A percentile compares a stretch with the other conserved stretches of the same genome.
Conservation (phyloP, 1,284 basidiomycete species). For the Cryptococcus amylolentus region DNA sequence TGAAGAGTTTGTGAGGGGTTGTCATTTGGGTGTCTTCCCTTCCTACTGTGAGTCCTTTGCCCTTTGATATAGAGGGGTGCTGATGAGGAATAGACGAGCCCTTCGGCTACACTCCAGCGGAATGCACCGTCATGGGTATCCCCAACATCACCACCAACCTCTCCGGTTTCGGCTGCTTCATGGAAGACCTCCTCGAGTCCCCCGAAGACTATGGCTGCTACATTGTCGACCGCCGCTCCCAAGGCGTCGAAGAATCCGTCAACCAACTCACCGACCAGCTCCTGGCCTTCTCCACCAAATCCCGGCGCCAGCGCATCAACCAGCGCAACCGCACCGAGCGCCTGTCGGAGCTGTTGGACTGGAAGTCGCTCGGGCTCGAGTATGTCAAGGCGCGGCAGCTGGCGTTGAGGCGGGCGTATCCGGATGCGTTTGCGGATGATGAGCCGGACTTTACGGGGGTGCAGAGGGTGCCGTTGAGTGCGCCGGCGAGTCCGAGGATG, state of each 20-base stretch:
- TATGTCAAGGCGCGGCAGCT: slow-evolving; percentile 94
- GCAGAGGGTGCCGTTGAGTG: slow-evolving; percentile 68
- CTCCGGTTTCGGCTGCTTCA: slow-evolving; percentile 96
- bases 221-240: slow-evolving; percentile 87
- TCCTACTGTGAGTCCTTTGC: slow-evolving; percentile 63
- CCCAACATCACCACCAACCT: slow-evolving; percentile 96
- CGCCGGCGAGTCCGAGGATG: slow-evolving; percentile 82
- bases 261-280: slow-evolving; percentile 64
- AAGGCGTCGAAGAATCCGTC: slow-evolving; percentile 88
- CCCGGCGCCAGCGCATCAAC: slow-evolving; percentile 94
- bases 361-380: slow-evolving; percentile 97
- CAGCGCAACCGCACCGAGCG: slow-evolving; percentile 97
- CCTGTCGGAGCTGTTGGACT: slow-evolving; percentile 86
- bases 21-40: slow-evolving; percentile 96
- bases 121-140: slow-evolving; percentile 82
- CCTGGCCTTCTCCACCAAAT: slow-evolving; percentile 77
- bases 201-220: slow-evolving; percentile 77
- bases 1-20: slow-evolving; percentile 97
- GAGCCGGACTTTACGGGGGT: slow-evolving; percentile 65
- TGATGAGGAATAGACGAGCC: slow-evolving; percentile 41
- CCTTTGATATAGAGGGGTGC: slow-evolving; percentile 39
- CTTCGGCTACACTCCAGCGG: slow-evolving; percentile 56
- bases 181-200: slow-evolving; percentile 96
- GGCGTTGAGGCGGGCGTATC: slow-evolving; percentile 88
- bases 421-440: slow-evolving; percentile 76